Conservation (phyloP, 352 stramenopile genomes). For the Globisporangium emineosum region DNA sequence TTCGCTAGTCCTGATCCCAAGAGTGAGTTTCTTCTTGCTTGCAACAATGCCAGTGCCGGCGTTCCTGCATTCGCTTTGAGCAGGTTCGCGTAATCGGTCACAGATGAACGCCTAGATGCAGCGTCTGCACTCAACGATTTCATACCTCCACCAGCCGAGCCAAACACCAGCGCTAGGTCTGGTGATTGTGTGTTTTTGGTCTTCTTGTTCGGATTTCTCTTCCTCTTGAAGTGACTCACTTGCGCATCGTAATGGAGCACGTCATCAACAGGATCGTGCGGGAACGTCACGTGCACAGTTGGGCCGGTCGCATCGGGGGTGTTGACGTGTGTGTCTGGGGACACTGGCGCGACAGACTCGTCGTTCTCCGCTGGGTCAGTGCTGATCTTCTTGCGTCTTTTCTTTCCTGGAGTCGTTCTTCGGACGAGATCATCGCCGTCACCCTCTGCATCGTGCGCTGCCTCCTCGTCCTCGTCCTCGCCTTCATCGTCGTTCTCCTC, state of each 20-base stretch:
- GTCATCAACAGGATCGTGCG: constrained; percentile 31
- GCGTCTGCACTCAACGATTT: neutral
- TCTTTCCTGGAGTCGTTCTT: constrained; percentile 28
- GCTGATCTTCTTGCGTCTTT: constrained; percentile 51
- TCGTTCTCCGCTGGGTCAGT: constrained; percentile 43
- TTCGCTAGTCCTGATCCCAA: neutral
- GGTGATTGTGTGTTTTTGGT: neutral
- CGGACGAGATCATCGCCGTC: constrained; percentile 44
- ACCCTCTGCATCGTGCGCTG: constrained; percentile 27
- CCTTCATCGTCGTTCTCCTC: constrained; percentile 56
- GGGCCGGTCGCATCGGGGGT: constrained; percentile 39
- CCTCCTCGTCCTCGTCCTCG: constrained; percentile 49
- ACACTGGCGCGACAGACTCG: constrained; percentile 55
- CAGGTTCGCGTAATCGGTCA: constrained; percentile 7
- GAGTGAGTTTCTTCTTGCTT: constrained; percentile 10
- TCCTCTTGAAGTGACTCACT: constrained; percentile 58
- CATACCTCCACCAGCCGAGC: constrained; percentile 3
- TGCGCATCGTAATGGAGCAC: constrained; percentile 38
- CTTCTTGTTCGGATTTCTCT: constrained; percentile 22
- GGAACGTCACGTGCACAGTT: constrained; percentile 60
- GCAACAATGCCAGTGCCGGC: neutral
- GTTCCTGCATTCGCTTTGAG: neutral
- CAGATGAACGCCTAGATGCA: neutral
- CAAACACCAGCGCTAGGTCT: constrained; percentile 34
- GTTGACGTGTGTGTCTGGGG: constrained; percentile 73